A percentile compares a stretch with the other conserved stretches of the same genome.
phyloP scores from a whole-genome alignment of 1,284 basidiomycete species.

The Cutaneotrichosporon dermatis region DNA sequence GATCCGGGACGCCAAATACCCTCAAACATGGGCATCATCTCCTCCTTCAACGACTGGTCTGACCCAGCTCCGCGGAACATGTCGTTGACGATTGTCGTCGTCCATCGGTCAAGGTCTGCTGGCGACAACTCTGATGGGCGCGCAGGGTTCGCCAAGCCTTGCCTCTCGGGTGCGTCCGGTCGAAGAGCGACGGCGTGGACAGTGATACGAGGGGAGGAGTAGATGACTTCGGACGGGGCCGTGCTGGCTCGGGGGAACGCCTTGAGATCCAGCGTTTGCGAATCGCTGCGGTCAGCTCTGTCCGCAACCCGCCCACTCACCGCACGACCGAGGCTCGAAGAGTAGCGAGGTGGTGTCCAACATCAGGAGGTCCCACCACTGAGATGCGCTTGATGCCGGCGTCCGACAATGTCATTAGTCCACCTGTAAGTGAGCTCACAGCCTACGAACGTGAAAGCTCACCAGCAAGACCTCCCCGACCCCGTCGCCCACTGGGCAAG shows the following conservation, averaged over 20 bases:
- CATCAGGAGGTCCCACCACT: constrained; percentile 67
- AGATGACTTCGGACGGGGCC: constrained; percentile 22
- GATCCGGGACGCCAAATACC: constrained; percentile 4
- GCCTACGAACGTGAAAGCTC: constrained; percentile 23
- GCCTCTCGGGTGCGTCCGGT: not conserved
- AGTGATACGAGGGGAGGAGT: constrained; percentile 24
- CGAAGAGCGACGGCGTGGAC: constrained; percentile 32
- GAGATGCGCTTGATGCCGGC: constrained; percentile 58
- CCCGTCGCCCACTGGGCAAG: constrained; percentile 61
- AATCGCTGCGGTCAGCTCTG: constrained; percentile 23
- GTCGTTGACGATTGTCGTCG: constrained; percentile 19
- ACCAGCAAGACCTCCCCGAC: constrained; percentile 65
- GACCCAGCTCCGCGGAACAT: constrained; percentile 23
- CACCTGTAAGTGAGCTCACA: constrained; percentile 55
- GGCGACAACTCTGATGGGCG: constrained; percentile 4
- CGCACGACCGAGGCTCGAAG: constrained; percentile 45
- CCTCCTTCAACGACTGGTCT: not conserved
- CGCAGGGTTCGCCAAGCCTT: not conserved
- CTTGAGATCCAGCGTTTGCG: constrained; percentile 11
- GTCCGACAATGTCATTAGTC: constrained; percentile 79
- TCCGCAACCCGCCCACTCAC: constrained; percentile 26
- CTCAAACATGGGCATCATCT: not conserved
- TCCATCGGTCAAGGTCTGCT: constrained; percentile 2
- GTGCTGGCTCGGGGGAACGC: constrained; percentile 14
- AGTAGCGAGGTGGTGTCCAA: constrained; percentile 66